Base-by-base conservation (phyloP, 2,329 filamentous ascomycete genomes). In the Fusarium tuaranense region DNA sequence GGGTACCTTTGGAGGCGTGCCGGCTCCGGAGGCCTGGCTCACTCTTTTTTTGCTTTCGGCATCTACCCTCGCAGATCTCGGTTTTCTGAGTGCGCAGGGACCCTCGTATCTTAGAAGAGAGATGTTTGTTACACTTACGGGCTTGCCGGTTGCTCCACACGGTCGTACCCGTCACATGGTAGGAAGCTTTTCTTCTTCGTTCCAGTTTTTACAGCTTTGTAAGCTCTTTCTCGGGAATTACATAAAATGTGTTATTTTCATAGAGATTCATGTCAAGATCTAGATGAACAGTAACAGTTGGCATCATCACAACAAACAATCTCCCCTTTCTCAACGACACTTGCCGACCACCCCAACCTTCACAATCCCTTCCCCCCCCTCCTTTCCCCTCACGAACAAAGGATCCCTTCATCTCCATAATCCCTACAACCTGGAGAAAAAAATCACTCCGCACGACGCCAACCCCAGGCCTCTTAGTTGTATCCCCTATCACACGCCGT, bases 41-140 rank as follows among this genome's bases (percentile, higher is more conserved):
- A 22, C 25, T 25, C 5, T 32, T 27, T 39, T 41, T 44, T 36
- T 65, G 59, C 68, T 7, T 59, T 72, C 62, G 62, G 69, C 25
- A 70, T 70, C 65, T 32, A 14, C n/a, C 25, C 25, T 55, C 65
- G 68, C 59, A 75, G 69, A 74, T 74, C 72, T 69, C 69, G 59
- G 65, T 41, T 58, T 64, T 64, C 41, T 64, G 41, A 25, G 72
- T 63, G 20, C 16, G 25, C 25, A 53, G 10, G 48, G 34, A 39
- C n/a, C 20, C 58, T 32, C n/a, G 59, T 32, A 46, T 44, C 58
- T 44, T 59, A 22, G 14, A 30, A 22, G 9, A 51, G 46, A 51
- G 46, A 53, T 53, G 48, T 53, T 30, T 53, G 16, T 25, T 53
- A 57, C 51, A n/a, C 51, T 55, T 18, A 53, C 48, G 48, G 48